Conservation (phyloP, 75 land plant genomes). For the Adiantum capillusveneris region DNA sequence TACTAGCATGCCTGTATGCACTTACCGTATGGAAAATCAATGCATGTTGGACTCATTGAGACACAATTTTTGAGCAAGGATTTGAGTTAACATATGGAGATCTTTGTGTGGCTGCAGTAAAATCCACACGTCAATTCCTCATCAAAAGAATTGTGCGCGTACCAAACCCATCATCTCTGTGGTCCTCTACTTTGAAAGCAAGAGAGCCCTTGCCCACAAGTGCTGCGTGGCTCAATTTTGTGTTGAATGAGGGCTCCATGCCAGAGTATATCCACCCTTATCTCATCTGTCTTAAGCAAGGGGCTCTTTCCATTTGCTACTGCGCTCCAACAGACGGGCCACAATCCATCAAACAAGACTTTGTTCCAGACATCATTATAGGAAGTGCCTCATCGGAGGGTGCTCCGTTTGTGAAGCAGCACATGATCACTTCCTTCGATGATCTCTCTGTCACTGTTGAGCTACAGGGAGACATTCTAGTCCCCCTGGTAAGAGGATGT, state of each 20-base stretch:
- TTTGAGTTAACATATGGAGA: no score
- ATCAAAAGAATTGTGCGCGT: background rate
- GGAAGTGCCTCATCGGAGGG: background rate
- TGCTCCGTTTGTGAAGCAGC: constrained; percentile 3
- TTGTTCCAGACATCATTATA: constrained; percentile 17
- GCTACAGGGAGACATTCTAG: constrained; percentile 32
- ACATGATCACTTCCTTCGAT: constrained; percentile 19
- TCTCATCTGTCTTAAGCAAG: constrained; percentile 11
- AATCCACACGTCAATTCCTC: no score
- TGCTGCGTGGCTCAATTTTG: constrained; percentile 27
- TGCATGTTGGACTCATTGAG: no score
- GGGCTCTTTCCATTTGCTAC: constrained; percentile 21
- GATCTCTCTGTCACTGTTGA: constrained; percentile 56
- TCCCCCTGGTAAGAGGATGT: constrained; percentile 30
- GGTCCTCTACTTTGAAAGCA: constrained; percentile 1
- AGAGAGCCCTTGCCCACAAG: constrained; percentile 22
- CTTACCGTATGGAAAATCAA: no score
- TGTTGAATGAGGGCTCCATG: constrained; percentile 15
- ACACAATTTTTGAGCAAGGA: no score
- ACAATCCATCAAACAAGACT: constrained; percentile 12
- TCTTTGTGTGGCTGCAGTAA: no score
- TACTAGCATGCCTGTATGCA: no score
- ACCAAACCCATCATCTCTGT: constrained; percentile 10
- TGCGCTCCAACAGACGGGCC: constrained; percentile 10
- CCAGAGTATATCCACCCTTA: constrained; percentile 37